Percentiles rank a stretch among this genome's conserved stretches.
phyloP scores from a whole-genome alignment of 2,329 filamentous ascomycete species.

The Botrytis medusae region DNA sequence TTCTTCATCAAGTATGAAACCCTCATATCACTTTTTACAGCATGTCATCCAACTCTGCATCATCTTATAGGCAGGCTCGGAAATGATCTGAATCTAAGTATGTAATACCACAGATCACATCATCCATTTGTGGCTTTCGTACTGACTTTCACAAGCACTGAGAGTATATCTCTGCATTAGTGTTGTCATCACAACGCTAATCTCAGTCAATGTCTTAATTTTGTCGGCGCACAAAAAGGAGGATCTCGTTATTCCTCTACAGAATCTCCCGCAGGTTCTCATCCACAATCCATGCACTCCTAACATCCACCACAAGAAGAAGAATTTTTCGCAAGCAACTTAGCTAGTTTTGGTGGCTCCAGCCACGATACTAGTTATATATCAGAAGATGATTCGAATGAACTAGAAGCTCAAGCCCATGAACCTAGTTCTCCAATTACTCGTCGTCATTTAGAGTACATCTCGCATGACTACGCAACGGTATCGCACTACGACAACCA shows the following conservation, averaged over 20 bases:
- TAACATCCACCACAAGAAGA: background rate
- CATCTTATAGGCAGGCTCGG: slow-evolving; percentile 1
- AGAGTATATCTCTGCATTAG: background rate
- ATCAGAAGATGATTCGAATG: background rate
- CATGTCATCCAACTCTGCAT: background rate
- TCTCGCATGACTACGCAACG: background rate
- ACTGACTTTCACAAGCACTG: slow-evolving; percentile 10
- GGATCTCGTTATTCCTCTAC: background rate
- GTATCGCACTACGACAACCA: background rate
- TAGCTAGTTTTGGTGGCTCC: background rate
- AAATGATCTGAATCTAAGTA: slow-evolving; percentile 5
- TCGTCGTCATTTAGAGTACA: background rate
- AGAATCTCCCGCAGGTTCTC: background rate
- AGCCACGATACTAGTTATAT: background rate
- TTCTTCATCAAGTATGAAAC: background rate
- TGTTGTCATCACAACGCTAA: background rate
- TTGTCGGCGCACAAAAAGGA: background rate
- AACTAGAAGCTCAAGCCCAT: background rate
- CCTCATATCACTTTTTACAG: background rate
- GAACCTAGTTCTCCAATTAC: background rate
- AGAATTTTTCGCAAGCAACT: background rate
- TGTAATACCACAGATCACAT: background rate
- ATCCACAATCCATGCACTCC: background rate
- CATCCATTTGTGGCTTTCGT: background rate
- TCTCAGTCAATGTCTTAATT: background rate